Evolutionary conservation across 495 filamentous ascomycete species (phyloP), one percentile per base, ranked within the genome.

Genomic region (Podospora fimiseda): DNA sequence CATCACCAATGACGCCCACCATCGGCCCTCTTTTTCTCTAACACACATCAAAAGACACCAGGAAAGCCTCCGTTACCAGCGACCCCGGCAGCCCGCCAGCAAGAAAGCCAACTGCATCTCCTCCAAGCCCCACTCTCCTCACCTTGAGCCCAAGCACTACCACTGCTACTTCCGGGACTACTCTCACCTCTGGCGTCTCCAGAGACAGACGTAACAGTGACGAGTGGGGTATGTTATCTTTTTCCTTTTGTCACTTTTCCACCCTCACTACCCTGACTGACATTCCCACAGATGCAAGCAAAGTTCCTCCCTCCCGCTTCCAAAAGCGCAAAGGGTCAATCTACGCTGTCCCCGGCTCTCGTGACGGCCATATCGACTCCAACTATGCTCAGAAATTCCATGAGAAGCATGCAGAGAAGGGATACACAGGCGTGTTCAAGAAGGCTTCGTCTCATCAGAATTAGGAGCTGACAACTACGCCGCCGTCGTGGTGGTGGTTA

Each of bases 321-420:
- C 80, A 83, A 60, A 80, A 80, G 70, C 73, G 77, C 62, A 77
- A 83, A 66, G 81, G 80, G 48, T 80, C 76, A 62, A 79, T 83
- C 69, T 81, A 78, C 66, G 76, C 78, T 40, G 82, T 80, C 19
- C 81, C 77, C 13, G 60, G 60, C 51, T 78, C 74, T 20, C 73
- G 81, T 45, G 80, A 83, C 61, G 78, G 76, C 33, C 80, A 82
- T 59, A 63, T 81, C 36, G 76, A 78, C 60, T 67, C 62, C 46
- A 74, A 77, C 64, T 66, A 70, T 45, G 65, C 65, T 50, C 47
- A 58, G 45, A 68, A 72, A 49, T 77, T 70, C 59, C 68, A 75
- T 58, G 63, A 68, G 55, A 68, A 69, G 48, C 70, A 75, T 57
- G 55, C 50, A 16, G 62, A 71, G 52, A 62, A 63, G 56, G 63